These are phyloP conservation scores for Cinnamomum chago DNA, from an alignment of 164 flowering plant species.

Conservation along the genomic window DNA sequence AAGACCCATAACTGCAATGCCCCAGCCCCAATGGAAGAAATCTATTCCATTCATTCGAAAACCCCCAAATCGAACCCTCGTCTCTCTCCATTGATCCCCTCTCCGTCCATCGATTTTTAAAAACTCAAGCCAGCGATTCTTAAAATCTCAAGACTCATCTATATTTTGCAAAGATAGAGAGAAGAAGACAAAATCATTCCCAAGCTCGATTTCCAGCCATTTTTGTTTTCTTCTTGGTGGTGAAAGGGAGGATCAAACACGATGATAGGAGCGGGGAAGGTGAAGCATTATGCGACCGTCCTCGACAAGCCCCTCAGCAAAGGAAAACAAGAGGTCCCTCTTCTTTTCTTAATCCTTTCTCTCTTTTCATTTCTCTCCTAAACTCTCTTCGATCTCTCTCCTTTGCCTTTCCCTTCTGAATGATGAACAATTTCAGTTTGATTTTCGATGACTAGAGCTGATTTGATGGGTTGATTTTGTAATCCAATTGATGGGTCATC, in stretches of 20 bases:
- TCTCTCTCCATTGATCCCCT: too few species aligned
- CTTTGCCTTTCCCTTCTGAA: not conserved
- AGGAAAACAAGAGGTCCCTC: slow-evolving; percentile 93
- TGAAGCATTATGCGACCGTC: slow-evolving; percentile 86
- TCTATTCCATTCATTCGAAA: too few species aligned
- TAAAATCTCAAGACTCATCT: too few species aligned
- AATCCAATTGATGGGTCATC: not conserved
- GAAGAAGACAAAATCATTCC: too few species aligned
- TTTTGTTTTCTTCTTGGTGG: too few species aligned
- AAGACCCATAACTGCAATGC: too few species aligned
- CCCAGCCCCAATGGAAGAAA: too few species aligned
- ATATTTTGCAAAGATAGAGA: too few species aligned
- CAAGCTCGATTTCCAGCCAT: too few species aligned
- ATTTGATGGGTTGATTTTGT: not conserved
- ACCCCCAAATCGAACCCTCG: too few species aligned
- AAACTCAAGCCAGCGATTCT: too few species aligned
- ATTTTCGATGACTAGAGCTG: not conserved
- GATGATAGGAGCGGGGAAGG: slow-evolving; percentile 95
- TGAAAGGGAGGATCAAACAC: not conserved
- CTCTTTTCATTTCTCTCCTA: slow-evolving; percentile 2
- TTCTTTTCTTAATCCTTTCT: not conserved
- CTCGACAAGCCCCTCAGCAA: slow-evolving; percentile 96
- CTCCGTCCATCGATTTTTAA: too few species aligned
- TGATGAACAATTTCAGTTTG: not conserved
- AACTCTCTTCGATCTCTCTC: not conserved